Base-by-base conservation (phyloP, 495 filamentous ascomycete species). In the Penicillium lagena region DNA sequence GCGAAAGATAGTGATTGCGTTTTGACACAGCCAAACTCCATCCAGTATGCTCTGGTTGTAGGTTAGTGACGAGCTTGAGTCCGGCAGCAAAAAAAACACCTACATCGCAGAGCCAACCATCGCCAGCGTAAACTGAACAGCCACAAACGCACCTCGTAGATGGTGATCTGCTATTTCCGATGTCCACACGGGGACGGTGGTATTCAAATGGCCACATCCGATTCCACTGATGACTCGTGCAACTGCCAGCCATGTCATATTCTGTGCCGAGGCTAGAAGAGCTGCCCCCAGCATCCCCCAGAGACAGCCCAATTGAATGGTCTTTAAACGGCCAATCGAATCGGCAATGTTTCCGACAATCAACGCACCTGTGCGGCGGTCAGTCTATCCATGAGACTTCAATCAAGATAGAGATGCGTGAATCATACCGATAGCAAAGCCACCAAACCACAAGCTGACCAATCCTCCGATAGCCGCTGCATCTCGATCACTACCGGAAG, bases 141-240 rank as follows among this genome's bases (percentile, higher is more conserved):
- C 53, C 11, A 56, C 53, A 40, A 56, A 56, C 1, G 53, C 53
- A 13, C 53, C 53, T 46, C 53, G 33, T 13, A 43, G 27, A 41
- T 44, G 39, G 29, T 39, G 42, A 30, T 56, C 53, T 34, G 53
- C 53, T 35, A 56, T 32, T 54, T 80, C 76, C n/a, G 75, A 59
- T 39, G 64, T 56, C 53, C 62, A 65, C 10, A 66, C 58, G 2
- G 66, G 67, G 12, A 64, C 62, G 8, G 66, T 64, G 11, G 59
- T 63, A 35, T 66, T 68, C 29, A 71, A 49, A 38, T 63, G 59
- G 13, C 68, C 74, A 42, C 72, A 73, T 36, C 74, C 74, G 17
- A 77, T 52, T n/a, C 73, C 75, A 28, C 70, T 70, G 42, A 77
- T 65, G 43, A 75, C 62, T 17, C 73, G 64, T 14, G 69, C 71